Percentiles rank a stretch among this genome's conserved stretches.
Conservation (phyloP, 1,284 basidiomycete genomes). For the Ganoderma lucidum region DNA sequence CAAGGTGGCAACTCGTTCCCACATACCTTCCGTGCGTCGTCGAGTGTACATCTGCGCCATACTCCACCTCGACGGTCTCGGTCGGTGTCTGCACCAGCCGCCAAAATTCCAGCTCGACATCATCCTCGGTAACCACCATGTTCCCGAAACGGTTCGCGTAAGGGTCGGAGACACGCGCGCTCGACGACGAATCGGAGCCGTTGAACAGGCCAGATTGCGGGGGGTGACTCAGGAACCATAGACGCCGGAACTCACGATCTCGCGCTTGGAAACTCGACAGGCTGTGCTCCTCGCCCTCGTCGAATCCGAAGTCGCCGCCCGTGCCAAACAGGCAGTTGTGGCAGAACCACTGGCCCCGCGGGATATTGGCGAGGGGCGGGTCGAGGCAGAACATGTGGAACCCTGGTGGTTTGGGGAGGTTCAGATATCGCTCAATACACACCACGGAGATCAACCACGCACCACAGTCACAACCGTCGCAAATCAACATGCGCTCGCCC, state of each 20-base stretch:
- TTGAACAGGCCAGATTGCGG: conserved; percentile 46
- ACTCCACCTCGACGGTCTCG: conserved; percentile 98
- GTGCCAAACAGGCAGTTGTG: conserved; percentile 92
- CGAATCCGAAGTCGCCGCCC: conserved; percentile 98
- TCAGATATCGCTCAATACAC: conserved; percentile 1
- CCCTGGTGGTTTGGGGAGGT: conserved; percentile 57
- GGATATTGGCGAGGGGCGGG: conserved; percentile 86
- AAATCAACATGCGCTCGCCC: conserved; percentile 92
- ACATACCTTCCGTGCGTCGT: conserved; percentile 94
- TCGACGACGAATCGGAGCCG: conserved; percentile 23
- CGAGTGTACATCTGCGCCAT: conserved; percentile 98
- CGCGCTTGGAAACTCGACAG: conserved; percentile 93
- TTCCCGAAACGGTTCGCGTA: conserved; percentile 69
- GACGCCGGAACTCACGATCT: conserved; percentile 86
- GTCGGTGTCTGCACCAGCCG: conserved; percentile 88
- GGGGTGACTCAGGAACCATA: conserved; percentile 88
- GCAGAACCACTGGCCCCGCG: conserved; percentile 97
- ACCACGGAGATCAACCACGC: conserved; percentile 40
- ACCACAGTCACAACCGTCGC: conserved; percentile 98
- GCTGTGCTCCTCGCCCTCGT: conserved; percentile 97
- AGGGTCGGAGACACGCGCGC: conserved; percentile 30
- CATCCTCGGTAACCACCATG: conserved; percentile 81
- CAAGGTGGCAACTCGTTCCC: conserved; percentile 5
- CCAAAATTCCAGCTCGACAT: conserved; percentile 98
- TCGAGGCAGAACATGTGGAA: conserved; percentile 98